phyloP scores from a whole-genome alignment of 805 yeast species.

The Candida yuanshanica region DNA sequence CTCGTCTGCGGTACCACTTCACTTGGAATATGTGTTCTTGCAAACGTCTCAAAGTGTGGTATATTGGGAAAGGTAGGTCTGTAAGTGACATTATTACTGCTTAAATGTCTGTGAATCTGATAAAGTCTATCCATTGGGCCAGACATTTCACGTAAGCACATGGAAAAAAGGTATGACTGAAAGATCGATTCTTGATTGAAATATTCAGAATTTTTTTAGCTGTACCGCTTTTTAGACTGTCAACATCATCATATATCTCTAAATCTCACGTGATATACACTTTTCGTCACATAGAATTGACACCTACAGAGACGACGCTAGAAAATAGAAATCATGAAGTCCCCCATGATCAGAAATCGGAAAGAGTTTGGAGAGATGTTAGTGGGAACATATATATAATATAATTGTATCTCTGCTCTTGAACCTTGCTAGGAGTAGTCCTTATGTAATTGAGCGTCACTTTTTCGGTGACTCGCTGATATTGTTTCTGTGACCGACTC shows the following conservation, averaged over 20 bases:
- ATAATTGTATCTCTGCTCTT: too few species aligned
- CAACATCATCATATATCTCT: background rate
- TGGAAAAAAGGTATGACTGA: background rate
- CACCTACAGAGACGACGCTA: too few species aligned
- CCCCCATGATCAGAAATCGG: too few species aligned
- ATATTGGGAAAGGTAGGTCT: conserved; percentile 5
- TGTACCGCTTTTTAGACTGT: too few species aligned
- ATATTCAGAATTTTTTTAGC: background rate
- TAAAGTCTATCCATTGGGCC: conserved; percentile 7
- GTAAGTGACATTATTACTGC: background rate
- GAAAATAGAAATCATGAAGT: too few species aligned
- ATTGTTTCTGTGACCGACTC: too few species aligned
- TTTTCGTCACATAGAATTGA: too few species aligned
- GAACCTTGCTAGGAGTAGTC: too few species aligned
- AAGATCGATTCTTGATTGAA: background rate
- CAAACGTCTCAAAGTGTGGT: conserved; percentile 4
- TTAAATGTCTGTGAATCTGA: conserved; percentile 5
- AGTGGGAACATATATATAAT: too few species aligned
- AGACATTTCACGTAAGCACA: conserved; percentile 1
- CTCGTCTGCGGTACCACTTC: background rate
- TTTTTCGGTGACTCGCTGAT: too few species aligned
- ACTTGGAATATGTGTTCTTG: background rate
- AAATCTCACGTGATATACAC: background rate
- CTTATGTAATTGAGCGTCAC: too few species aligned
- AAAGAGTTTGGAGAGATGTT: too few species aligned